Evolutionary conservation across 2,329 filamentous ascomycete genomes (phyloP).

Genomic region (Incumbomyces delicatus): DNA sequence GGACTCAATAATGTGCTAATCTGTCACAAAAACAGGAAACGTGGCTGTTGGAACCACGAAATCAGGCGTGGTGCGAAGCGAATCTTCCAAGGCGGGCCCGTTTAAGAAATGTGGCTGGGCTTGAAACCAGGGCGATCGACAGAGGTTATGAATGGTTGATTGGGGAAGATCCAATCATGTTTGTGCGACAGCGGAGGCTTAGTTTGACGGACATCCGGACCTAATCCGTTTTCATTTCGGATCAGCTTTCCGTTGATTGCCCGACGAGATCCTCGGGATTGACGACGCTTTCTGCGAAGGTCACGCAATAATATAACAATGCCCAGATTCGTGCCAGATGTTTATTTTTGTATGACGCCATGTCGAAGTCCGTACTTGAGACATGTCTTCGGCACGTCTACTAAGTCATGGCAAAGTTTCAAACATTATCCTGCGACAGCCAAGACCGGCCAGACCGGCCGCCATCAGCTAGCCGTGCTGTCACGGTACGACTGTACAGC

Average conservation of each 20-base stretch:
- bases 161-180: constrained; percentile 1
- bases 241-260: no score
- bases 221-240: background rate
- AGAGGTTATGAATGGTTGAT: background rate
- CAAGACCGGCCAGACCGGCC: no score
- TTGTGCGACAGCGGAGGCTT: background rate
- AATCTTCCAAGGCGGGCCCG: background rate
- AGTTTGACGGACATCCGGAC: background rate
- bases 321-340: no score
- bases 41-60: background rate
- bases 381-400: background rate
- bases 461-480: no score
- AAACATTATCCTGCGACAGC: no score
- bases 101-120: no score
- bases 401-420: no score
- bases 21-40: background rate
- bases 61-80: background rate
- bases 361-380: background rate
- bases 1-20: background rate
- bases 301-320: background rate
- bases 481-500: no score
- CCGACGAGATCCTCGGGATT: no score
- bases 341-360: background rate
- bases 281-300: no score
- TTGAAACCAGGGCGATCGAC: background rate